Base-by-base conservation (phyloP, 73 alveolate genomes). In the Uronychia setigera region DNA sequence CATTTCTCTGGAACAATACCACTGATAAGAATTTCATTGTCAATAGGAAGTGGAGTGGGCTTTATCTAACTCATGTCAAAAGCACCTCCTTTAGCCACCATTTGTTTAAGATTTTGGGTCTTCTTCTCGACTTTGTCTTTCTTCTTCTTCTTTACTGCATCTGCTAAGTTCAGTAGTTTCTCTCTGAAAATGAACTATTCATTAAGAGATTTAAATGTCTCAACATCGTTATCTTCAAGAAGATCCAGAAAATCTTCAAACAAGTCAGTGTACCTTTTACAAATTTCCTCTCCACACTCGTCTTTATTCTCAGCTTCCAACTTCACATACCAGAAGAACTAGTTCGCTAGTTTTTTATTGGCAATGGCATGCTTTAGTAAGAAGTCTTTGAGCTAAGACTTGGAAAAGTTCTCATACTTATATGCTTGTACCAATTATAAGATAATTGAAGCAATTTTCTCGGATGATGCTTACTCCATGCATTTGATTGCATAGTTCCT, bases 371-470 rank as follows among this genome's bases (percentile, higher is more conserved):
- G 86, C 31, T 92, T 85, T 29, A 96, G 82, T 32, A 98, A 91
- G 88, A 97, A 91, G 46, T 94, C 79, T 35, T 87, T 94, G 26
- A 97, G 90, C 1, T 95, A 96, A 30, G 98, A 92, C 82, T 86
- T 77, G 67, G 79, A 74, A 74, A 91, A 93, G 75, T 94, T 92
- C 90, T 98, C 99, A 94, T 98, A 98, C 92, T 99, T 89, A 83
- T 94, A 95, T 59, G 99, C 99, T 83, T 96, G 97, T 13, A 96
- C 99, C 35, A 98, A 92, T 92, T 98, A 93, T 46, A 98, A 89
- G 91, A 98, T 89, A 58, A 98, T 97, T 81, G 93, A 90, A 80
- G 94, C 94, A 31, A 98, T 82, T 14, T 96, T 90, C 30, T 92
- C 97, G 77, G 83, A 92, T 29, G 87, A 67, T 60, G 87, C 88